Conservation (phyloP, 2,329 filamentous ascomycete genomes). For the Paecilomyces dactylethromorphus region DNA sequence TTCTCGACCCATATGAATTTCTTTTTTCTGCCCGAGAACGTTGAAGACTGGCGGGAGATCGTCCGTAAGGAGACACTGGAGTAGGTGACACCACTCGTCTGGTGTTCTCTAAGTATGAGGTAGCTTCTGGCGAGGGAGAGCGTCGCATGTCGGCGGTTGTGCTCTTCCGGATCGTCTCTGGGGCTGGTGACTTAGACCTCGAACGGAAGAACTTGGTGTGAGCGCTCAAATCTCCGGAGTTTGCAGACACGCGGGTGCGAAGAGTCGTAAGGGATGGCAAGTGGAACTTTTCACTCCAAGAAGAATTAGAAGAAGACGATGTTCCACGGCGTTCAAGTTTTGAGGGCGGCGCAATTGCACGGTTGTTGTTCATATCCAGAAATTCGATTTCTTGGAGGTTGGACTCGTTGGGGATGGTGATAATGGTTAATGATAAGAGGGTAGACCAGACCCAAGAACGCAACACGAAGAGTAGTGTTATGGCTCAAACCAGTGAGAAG, state of each 20-base stretch:
- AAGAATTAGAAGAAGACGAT: not conserved
- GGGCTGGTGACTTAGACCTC: conserved; percentile 15
- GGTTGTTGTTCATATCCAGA: not conserved
- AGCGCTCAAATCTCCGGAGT: not conserved
- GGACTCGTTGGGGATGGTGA: not conserved
- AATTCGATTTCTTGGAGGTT: not conserved
- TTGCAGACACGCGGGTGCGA: not conserved
- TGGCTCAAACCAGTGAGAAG: not conserved
- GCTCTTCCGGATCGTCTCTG: conserved; percentile 9
- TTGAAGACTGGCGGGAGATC: conserved; percentile 10
- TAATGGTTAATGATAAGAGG: not conserved
- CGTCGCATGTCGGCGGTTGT: not conserved
- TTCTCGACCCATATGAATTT: conserved; percentile 16
- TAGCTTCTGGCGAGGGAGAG: conserved; percentile 3
- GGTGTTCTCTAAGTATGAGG: conserved; percentile 9
- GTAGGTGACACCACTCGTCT: conserved; percentile 12
- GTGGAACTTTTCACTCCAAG: conserved; percentile 1
- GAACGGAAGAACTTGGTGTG: conserved; percentile 10
- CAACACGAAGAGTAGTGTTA: not conserved
- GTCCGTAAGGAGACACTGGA: conserved; percentile 13
- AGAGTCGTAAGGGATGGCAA: not conserved
- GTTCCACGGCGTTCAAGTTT: not conserved
- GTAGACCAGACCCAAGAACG: not conserved
- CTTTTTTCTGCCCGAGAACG: conserved; percentile 7
- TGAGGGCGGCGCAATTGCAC: not conserved